phyloP scores from a whole-genome alignment of 306 rosid genomes.

The Bauhinia variegata region DNA sequence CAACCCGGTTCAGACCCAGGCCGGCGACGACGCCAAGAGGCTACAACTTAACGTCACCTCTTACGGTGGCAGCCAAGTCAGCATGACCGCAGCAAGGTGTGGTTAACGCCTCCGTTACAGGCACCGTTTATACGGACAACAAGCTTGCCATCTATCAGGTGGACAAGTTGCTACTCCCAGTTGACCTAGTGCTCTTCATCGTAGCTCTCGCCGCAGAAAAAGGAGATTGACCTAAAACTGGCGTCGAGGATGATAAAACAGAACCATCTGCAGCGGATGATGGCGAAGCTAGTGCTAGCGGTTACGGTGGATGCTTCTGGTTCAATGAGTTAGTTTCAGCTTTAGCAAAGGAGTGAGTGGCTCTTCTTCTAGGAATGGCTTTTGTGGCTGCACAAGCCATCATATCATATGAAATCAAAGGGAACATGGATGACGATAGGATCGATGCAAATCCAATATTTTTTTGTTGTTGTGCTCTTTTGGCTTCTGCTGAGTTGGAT shows the following conservation, averaged over 20 bases:
- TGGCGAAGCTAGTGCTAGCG: no score
- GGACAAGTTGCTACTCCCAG: constrained; percentile 56
- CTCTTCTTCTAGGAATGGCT: background rate
- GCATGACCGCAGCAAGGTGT: constrained; percentile 55
- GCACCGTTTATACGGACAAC: constrained; percentile 44
- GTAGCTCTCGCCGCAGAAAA: constrained; percentile 25
- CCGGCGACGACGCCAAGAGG: constrained; percentile 46
- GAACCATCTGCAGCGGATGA: constrained; percentile 1
- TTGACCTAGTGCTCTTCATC: constrained; percentile 46
- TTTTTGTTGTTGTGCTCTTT: constrained; percentile 7
- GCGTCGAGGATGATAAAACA: background rate
- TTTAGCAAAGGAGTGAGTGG: no score
- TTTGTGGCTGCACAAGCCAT: constrained; percentile 5
- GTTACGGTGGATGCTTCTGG: constrained; percentile 25
- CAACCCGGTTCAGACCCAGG: constrained; percentile 58
- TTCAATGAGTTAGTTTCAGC: constrained; percentile 11
- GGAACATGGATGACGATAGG: background rate
- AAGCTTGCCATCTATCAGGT: constrained; percentile 53
- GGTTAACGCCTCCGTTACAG: constrained; percentile 52
- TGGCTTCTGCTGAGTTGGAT: constrained; percentile 1
- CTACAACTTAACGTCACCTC: constrained; percentile 54
- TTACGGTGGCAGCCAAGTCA: constrained; percentile 43
- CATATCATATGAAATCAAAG: no score
- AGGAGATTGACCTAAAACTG: constrained; percentile 3
- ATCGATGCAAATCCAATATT: background rate